Conservation (phyloP, 257 asterid genomes). For the Jacaranda copaia region DNA sequence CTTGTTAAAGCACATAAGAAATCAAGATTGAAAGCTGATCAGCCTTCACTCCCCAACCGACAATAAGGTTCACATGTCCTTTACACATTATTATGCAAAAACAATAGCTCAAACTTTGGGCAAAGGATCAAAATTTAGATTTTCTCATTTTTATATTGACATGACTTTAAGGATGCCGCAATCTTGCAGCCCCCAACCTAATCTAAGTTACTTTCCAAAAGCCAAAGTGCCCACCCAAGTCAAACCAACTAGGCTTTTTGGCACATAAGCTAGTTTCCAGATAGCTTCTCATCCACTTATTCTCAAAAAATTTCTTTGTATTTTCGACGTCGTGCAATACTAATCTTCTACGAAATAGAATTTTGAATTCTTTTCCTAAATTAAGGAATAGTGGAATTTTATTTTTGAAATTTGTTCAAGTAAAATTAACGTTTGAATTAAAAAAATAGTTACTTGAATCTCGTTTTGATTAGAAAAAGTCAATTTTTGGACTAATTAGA, state of each 20-base stretch:
- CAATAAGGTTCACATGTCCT: constrained; percentile 35
- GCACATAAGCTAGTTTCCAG: constrained; percentile 18
- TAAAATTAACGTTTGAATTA: too few relatives aligned
- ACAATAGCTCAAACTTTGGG: constrained; percentile 60
- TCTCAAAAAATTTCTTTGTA: constrained; percentile 7
- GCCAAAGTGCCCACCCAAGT: constrained; percentile 61
- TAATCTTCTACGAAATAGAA: too few relatives aligned
- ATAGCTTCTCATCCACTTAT: constrained; percentile 44
- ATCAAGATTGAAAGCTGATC: not conserved
- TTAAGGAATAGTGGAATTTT: too few relatives aligned
- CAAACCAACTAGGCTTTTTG: constrained; percentile 43
- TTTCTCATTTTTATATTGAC: not conserved
- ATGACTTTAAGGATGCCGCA: constrained; percentile 40
- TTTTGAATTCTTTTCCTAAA: too few relatives aligned
- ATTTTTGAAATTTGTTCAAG: too few relatives aligned
- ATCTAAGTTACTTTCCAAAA: constrained; percentile 53
- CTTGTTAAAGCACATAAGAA: not conserved
- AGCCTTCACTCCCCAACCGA: constrained; percentile 16
- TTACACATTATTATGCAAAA: constrained; percentile 16
- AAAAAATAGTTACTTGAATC: too few relatives aligned
- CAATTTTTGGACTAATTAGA: too few relatives aligned
- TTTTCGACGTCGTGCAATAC: too few relatives aligned
- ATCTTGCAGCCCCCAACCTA: constrained; percentile 37
- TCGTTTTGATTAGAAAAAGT: too few relatives aligned
- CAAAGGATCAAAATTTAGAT: constrained; percentile 62